Evolutionary conservation across 257 asterid genomes (phyloP).

Genomic region (Solanum boliviense): DNA sequence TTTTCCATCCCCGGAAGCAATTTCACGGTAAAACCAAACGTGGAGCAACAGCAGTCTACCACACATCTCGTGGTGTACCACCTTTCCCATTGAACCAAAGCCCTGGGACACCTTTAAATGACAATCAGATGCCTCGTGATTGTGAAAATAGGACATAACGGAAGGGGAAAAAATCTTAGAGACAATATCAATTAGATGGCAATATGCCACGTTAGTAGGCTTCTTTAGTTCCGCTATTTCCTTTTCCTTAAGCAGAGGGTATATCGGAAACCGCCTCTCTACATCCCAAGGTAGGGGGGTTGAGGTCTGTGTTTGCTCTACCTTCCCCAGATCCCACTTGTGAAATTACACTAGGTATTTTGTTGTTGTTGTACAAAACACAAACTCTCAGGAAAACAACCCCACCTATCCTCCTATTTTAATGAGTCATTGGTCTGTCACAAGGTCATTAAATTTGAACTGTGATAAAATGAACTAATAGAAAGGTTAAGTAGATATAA

Average conservation of each 20-base stretch:
- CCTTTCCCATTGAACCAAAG: neutral
- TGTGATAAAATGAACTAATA: neutral
- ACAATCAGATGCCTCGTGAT: neutral
- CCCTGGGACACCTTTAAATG: neutral
- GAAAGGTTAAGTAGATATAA: neutral
- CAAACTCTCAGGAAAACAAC: neutral
- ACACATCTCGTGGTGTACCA: neutral
- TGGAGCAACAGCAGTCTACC: neutral
- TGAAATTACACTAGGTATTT: neutral
- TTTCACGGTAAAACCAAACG: neutral
- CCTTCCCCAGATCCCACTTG: neutral
- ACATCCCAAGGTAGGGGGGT: neutral
- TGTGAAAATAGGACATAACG: neutral
- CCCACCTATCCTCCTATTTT: neutral
- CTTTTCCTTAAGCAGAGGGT: neutral
- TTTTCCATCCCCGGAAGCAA: neutral
- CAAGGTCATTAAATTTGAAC: neutral
- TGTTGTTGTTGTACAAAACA: neutral
- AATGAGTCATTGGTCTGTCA: neutral
- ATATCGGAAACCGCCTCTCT: neutral
- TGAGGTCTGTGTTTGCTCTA: neutral
- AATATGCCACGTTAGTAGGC: neutral
- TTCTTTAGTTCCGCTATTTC: neutral
- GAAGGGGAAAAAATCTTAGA: neutral
- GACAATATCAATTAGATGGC: neutral